Conservation (phyloP, 169 alveolate species). For the Eimeria brunetti region DNA sequence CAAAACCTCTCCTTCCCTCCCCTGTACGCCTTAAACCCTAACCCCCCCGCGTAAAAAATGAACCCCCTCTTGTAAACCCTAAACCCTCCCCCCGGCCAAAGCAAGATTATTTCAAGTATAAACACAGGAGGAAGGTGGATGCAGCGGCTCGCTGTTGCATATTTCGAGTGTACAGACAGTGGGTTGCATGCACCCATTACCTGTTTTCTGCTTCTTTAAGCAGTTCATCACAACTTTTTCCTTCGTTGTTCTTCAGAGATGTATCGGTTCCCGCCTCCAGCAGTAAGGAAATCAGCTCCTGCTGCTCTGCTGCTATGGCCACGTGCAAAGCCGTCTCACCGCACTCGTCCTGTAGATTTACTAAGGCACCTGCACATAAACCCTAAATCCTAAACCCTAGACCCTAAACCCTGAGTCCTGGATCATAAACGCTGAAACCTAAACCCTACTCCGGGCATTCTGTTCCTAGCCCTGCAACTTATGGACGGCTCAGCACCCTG, state of each 20-base stretch:
- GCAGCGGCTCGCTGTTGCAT: background rate
- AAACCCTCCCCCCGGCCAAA: too few relatives aligned
- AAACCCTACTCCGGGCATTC: background rate
- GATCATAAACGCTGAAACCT: too few relatives aligned
- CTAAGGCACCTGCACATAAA: slow-evolving; percentile 63
- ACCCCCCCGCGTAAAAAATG: too few relatives aligned
- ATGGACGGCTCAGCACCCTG: too few relatives aligned
- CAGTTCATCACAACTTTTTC: slow-evolving; percentile 35
- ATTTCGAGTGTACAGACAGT: background rate
- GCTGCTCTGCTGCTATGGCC: slow-evolving; percentile 75
- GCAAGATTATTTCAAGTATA: too few relatives aligned
- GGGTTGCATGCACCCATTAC: too few relatives aligned
- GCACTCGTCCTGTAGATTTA: slow-evolving; percentile 59
- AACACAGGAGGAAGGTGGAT: too few relatives aligned
- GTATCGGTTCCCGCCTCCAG: slow-evolving; percentile 34
- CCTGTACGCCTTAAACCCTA: too few relatives aligned
- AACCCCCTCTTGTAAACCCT: background rate
- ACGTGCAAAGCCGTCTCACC: slow-evolving; percentile 79
- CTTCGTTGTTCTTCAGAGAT: slow-evolving; percentile 34
- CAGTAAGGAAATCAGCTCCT: slow-evolving; percentile 12
- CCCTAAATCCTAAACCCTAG: background rate
- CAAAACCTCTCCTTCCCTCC: too few relatives aligned
- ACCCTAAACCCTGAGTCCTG: too few relatives aligned
- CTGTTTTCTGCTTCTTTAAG: background rate
- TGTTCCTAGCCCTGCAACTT: too few relatives aligned